Percentiles rank a stretch among this genome's conserved stretches.
Evolutionary conservation across 1,284 basidiomycete genomes (phyloP).

Genomic region (Termitomyces sp.): DNA sequence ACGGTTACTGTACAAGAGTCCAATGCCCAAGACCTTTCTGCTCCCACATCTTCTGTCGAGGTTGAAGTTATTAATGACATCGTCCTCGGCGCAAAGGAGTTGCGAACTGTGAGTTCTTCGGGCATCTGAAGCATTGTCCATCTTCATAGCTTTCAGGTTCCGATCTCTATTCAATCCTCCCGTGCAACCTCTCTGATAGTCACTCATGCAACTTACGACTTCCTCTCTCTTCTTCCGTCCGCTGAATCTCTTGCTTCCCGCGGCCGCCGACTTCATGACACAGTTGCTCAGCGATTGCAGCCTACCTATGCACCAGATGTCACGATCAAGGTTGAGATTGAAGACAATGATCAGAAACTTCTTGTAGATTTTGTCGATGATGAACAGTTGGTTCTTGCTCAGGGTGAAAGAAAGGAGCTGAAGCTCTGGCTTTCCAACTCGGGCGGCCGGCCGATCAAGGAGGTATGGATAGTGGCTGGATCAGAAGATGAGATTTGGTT

Average conservation of each 20-base stretch:
- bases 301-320: constrained; percentile 64
- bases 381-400: constrained; percentile 42
- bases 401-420: constrained; percentile 58
- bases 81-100: constrained; percentile 51
- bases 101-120: constrained; percentile 44
- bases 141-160: constrained; percentile 39
- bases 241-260: constrained; percentile 57
- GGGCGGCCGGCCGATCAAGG: constrained; percentile 50
- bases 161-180: constrained; percentile 52
- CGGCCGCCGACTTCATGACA: constrained; percentile 66
- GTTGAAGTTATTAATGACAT: constrained; percentile 58
- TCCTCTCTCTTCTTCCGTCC: constrained; percentile 60
- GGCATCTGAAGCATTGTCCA: background rate
- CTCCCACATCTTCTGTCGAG: constrained; percentile 39
- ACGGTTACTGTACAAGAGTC: constrained; percentile 47
- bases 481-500: constrained; percentile 61
- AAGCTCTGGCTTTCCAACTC: constrained; percentile 56
- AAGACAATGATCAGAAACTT: constrained; percentile 55
- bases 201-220: constrained; percentile 54
- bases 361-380: constrained; percentile 51
- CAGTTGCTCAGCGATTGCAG: constrained; percentile 58
- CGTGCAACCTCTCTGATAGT: constrained; percentile 49
- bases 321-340: constrained; percentile 50
- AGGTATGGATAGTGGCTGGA: constrained; percentile 64
- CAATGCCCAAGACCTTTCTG: constrained; percentile 25